These are phyloP conservation scores for Paecilomyces formosus DNA, from an alignment of 2,329 filamentous ascomycete genomes.

Conservation along the genomic window DNA sequence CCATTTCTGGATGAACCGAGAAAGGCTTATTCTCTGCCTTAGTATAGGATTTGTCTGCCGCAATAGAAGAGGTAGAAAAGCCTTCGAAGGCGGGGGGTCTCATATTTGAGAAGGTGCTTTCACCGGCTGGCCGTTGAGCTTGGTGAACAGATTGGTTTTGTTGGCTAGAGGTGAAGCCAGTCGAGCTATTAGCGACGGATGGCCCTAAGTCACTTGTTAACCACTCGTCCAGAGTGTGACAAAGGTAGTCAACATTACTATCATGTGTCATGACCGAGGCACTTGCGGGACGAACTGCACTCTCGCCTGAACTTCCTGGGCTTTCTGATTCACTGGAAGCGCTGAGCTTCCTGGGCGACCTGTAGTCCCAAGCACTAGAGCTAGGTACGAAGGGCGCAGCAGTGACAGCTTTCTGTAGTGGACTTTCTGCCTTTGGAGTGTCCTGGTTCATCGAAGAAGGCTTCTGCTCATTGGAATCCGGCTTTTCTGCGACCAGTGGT, in stretches of 20 bases:
- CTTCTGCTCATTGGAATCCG: neutral
- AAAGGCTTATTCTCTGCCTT: neutral
- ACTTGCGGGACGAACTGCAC: neutral
- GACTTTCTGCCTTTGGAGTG: neutral
- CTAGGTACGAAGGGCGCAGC: slow-evolving; percentile 7
- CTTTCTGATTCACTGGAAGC: slow-evolving; percentile 4
- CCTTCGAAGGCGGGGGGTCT: neutral
- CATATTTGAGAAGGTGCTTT: neutral
- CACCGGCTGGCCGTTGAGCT: neutral
- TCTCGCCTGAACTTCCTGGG: neutral
- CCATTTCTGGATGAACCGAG: neutral
- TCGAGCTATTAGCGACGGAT: neutral
- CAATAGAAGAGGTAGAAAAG: neutral
- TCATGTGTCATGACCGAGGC: neutral
- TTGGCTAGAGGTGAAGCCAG: neutral
- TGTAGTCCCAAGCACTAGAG: slow-evolving; percentile 4
- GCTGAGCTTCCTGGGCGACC: slow-evolving; percentile 2
- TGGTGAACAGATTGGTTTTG: neutral
- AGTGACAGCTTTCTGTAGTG: slow-evolving; percentile 5
- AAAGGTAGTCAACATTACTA: slow-evolving; percentile 1
- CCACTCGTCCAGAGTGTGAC: neutral
- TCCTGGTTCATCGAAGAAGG: neutral
- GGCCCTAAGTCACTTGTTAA: neutral
- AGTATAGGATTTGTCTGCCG: neutral
- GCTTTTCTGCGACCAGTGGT: neutral